These are phyloP conservation scores for Candida maltosa DNA, from an alignment of 805 yeast species.

Conservation along the genomic window DNA sequence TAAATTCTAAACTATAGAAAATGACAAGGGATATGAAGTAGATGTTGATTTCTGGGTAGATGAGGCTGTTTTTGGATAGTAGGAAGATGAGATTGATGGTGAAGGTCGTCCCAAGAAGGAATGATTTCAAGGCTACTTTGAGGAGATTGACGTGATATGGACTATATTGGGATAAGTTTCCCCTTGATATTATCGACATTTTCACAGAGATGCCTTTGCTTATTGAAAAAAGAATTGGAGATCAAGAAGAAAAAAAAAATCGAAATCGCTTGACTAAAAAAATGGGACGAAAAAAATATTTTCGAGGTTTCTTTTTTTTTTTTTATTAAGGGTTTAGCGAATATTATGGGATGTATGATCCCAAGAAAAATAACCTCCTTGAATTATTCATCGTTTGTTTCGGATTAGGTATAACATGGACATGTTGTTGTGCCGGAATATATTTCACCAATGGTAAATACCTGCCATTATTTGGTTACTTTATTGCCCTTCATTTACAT, in stretches of 20 bases:
- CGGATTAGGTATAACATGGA: conserved; percentile 21
- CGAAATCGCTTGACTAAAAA: no score
- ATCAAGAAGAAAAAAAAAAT: no score
- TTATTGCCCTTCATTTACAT: conserved; percentile 17
- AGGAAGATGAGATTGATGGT: conserved; percentile 12
- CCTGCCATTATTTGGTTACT: conserved; percentile 11
- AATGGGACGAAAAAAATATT: no score
- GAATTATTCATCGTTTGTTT: conserved; percentile 17
- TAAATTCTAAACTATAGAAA: conserved; percentile 83
- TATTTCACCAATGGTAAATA: neutral
- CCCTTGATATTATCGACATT: no score
- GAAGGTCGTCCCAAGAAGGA: conserved; percentile 26
- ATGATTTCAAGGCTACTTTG: conserved; percentile 29
- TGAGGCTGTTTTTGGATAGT: neutral
- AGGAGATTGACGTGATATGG: conserved; percentile 26
- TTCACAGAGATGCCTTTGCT: no score
- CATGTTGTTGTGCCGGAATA: no score
- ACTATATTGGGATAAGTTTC: conserved; percentile 15
- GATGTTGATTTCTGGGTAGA: conserved; percentile 13
- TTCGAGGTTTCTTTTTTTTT: no score
- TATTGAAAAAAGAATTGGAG: no score
- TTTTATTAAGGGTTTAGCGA: no score
- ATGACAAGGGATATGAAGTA: conserved; percentile 52
- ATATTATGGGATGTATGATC: conserved; percentile 13
- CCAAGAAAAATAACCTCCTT: conserved; percentile 14